Percentiles rank a stretch among this genome's conserved stretches.
phyloP scores from a whole-genome alignment of 1,139 yeast species.

The Scheffersomyces titani region DNA sequence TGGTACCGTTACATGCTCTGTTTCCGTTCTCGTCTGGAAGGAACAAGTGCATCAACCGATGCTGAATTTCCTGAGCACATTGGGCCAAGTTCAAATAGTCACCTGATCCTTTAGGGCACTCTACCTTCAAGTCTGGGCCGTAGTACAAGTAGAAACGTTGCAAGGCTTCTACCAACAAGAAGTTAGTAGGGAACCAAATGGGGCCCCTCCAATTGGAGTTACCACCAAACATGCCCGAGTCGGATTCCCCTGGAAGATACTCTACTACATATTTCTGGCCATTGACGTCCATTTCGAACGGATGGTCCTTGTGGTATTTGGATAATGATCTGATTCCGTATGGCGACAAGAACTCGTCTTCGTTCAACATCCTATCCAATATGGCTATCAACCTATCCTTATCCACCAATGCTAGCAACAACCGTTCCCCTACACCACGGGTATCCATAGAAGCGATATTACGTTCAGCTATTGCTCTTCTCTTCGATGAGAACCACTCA shows the following conservation, averaged over 20 bases:
- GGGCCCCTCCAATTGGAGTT: constrained; percentile 99
- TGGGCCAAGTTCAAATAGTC: constrained; percentile 80
- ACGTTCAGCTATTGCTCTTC: constrained; percentile 73
- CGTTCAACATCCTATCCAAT: constrained; percentile 82
- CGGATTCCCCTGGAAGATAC: constrained; percentile 91
- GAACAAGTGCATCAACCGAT: constrained; percentile 79
- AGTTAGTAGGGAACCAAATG: constrained; percentile 97
- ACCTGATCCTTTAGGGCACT: constrained; percentile 91
- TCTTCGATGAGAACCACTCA: constrained; percentile 81
- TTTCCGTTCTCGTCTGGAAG: constrained; percentile 69
- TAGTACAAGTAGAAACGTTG: constrained; percentile 89
- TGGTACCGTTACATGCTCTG: constrained; percentile 81
- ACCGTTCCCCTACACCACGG: constrained; percentile 85
- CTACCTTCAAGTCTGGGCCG: constrained; percentile 84
- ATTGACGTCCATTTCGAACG: constrained; percentile 83
- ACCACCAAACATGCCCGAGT: constrained; percentile 95
- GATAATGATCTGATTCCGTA: constrained; percentile 91
- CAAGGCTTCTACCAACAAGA: constrained; percentile 82
- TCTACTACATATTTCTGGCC: constrained; percentile 74
- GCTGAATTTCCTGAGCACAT: constrained; percentile 90
- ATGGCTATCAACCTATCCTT: constrained; percentile 79
- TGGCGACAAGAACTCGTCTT: constrained; percentile 80
- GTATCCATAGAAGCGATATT: constrained; percentile 87
- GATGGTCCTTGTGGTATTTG: constrained; percentile 83
- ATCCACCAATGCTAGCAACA: constrained; percentile 78